These are phyloP conservation scores for Secale cereale DNA, from an alignment of 176 grass and related monocot species.

Conservation along the genomic window DNA sequence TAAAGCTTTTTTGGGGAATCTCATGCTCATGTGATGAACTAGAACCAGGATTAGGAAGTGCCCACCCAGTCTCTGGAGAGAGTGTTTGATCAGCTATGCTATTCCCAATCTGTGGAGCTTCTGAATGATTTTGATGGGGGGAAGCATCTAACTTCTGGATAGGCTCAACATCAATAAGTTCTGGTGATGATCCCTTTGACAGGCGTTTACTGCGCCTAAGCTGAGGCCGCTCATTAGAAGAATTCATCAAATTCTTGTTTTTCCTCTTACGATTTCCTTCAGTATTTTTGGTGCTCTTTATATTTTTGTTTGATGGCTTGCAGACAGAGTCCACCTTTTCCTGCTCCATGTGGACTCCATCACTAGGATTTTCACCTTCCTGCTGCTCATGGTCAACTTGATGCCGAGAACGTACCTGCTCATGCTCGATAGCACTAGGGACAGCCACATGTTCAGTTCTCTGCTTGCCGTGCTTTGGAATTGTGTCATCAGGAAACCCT, in stretches of 20 bases:
- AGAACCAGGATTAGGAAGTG: conserved; percentile 6
- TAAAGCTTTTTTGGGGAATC: conserved; percentile 16
- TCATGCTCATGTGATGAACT: conserved; percentile 34
- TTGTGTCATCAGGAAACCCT: not conserved
- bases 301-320: conserved; percentile 5
- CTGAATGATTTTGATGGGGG: conserved; percentile 16
- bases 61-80: conserved; percentile 19
- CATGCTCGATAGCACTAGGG: conserved; percentile 9
- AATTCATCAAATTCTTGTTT: not conserved
- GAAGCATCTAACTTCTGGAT: conserved; percentile 20
- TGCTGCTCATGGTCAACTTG: conserved; percentile 5
- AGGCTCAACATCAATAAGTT: conserved; percentile 16
- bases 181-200: conserved; percentile 6
- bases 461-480: conserved; percentile 3
- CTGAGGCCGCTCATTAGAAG: conserved; percentile 23
- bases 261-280: conserved; percentile 30
- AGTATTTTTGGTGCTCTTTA: conserved; percentile 13
- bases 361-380: conserved; percentile 22
- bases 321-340: not conserved
- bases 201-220: conserved; percentile 34
- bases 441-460: conserved; percentile 17
- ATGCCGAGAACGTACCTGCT: conserved; percentile 9
- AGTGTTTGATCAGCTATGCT: conserved; percentile 1
- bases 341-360: conserved; percentile 15
- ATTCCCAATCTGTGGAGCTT: conserved; percentile 13